These are phyloP conservation scores for Debaryomyces subglobosus DNA, from an alignment of 1,139 yeast genomes.

Conservation along the genomic window DNA sequence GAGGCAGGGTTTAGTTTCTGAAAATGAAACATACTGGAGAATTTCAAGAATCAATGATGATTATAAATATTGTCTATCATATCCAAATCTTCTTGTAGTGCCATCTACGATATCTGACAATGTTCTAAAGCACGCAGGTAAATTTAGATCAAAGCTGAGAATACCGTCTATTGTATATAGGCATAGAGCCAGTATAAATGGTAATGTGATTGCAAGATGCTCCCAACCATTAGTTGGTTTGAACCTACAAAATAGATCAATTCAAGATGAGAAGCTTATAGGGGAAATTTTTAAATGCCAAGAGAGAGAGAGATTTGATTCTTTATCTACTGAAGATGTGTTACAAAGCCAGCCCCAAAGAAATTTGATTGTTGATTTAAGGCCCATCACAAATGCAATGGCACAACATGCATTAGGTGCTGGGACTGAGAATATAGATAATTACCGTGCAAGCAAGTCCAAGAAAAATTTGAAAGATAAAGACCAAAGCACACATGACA, in stretches of 20 bases:
- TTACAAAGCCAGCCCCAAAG: constrained; percentile 48
- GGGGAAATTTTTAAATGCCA: constrained; percentile 67
- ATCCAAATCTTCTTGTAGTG: constrained; percentile 68
- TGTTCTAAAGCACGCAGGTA: constrained; percentile 78
- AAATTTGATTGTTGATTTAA: constrained; percentile 83
- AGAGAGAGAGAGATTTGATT: constrained; percentile 31
- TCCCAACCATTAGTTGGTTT: constrained; percentile 93
- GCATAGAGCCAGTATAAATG: constrained; percentile 59
- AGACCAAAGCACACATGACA: constrained; percentile 12
- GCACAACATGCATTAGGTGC: constrained; percentile 98
- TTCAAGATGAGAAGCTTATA: constrained; percentile 86
- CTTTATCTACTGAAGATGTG: constrained; percentile 18
- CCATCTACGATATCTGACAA: constrained; percentile 81
- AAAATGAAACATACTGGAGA: constrained; percentile 59
- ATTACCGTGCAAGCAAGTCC: constrained; percentile 53
- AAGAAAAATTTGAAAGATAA: constrained; percentile 14
- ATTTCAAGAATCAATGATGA: constrained; percentile 62
- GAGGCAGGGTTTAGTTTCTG: constrained; percentile 56
- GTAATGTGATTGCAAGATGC: constrained; percentile 83
- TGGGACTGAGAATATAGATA: constrained; percentile 91
- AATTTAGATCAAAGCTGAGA: constrained; percentile 82
- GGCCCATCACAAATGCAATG: constrained; percentile 93
- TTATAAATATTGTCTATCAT: constrained; percentile 73
- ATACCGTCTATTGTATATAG: constrained; percentile 83
- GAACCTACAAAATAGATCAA: constrained; percentile 76